Evolutionary conservation across 768 basidiomycete species (phyloP).

Genomic region (Xerocomellus chrysenteron): DNA sequence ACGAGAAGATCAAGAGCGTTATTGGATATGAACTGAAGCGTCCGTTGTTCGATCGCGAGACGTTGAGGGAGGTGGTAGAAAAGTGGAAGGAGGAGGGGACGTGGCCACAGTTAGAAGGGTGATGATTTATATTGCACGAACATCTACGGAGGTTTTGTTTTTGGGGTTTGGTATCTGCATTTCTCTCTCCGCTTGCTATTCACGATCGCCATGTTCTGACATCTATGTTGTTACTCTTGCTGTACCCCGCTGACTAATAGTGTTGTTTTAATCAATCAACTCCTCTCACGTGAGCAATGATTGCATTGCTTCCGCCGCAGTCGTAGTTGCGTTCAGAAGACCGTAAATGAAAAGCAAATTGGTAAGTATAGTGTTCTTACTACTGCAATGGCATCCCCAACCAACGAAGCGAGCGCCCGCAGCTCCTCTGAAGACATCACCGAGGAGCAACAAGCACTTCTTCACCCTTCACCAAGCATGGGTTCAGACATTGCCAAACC

Average conservation of each 20-base stretch:
- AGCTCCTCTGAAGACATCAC: neutral
- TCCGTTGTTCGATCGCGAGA: constrained; percentile 61
- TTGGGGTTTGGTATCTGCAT: constrained; percentile 18
- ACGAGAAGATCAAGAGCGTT: constrained; percentile 71
- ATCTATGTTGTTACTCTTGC: constrained; percentile 11
- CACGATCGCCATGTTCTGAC: constrained; percentile 15
- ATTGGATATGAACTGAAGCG: constrained; percentile 64
- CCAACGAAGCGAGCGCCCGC: neutral
- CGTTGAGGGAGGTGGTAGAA: constrained; percentile 68
- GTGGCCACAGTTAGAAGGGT: constrained; percentile 28
- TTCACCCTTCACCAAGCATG: constrained; percentile 18
- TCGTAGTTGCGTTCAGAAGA: too few species aligned
- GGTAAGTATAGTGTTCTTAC: too few species aligned
- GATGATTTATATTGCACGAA: neutral
- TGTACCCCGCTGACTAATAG: constrained; percentile 30
- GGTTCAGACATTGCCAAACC: constrained; percentile 28
- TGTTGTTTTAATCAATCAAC: constrained; percentile 21
- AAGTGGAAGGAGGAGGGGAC: constrained; percentile 76
- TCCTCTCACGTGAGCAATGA: neutral
- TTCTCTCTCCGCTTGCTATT: constrained; percentile 9
- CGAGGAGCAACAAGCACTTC: constrained; percentile 19
- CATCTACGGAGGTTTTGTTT: constrained; percentile 17
- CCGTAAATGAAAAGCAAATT: too few species aligned
- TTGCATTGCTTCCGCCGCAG: too few species aligned
- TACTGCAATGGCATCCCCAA: neutral